A percentile compares a stretch with the other conserved stretches of the same genome.
Conservation (phyloP, 2,329 filamentous ascomycete species). For the Fusarium solani-melongenae region DNA sequence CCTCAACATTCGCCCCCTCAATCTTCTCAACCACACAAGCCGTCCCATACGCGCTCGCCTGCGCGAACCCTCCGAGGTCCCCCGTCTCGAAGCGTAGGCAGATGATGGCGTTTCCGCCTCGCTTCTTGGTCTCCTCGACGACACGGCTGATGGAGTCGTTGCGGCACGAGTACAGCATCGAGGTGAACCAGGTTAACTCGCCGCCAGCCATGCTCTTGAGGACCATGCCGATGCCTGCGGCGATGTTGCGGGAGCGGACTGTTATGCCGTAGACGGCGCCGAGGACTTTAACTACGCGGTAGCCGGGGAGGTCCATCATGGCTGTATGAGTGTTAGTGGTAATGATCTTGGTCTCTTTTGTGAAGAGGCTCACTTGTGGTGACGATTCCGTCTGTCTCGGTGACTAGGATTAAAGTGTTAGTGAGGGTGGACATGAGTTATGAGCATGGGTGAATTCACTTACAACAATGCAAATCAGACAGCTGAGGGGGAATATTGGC, state of each 20-base stretch:
- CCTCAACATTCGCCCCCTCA: conserved; percentile 47
- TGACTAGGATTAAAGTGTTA: conserved; percentile 46
- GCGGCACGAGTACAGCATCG: conserved; percentile 67
- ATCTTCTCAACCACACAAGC: conserved; percentile 68
- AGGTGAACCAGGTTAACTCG: conserved; percentile 69
- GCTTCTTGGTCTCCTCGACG: conserved; percentile 66
- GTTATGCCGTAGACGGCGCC: conserved; percentile 69
- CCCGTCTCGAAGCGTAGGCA: conserved; percentile 68
- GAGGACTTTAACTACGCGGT: conserved; percentile 66
- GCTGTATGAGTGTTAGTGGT: conserved; percentile 44
- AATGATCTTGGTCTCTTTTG: not conserved
- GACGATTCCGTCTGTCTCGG: conserved; percentile 70
- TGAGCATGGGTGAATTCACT: not conserved
- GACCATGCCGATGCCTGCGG: conserved; percentile 65
- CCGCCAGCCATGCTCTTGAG: conserved; percentile 68
- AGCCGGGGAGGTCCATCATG: conserved; percentile 72
- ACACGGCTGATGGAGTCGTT: conserved; percentile 68
- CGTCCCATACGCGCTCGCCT: conserved; percentile 71
- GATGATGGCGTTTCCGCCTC: conserved; percentile 70
- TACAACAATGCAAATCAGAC: conserved; percentile 64
- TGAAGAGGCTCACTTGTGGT: conserved; percentile 59
- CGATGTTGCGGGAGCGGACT: conserved; percentile 68
- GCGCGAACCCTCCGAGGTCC: conserved; percentile 65
- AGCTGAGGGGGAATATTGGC: conserved; percentile 54
- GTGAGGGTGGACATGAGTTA: not conserved